Conservation (phyloP, 2,329 filamentous ascomycete species). For the Rugonectria rugulosa region DNA sequence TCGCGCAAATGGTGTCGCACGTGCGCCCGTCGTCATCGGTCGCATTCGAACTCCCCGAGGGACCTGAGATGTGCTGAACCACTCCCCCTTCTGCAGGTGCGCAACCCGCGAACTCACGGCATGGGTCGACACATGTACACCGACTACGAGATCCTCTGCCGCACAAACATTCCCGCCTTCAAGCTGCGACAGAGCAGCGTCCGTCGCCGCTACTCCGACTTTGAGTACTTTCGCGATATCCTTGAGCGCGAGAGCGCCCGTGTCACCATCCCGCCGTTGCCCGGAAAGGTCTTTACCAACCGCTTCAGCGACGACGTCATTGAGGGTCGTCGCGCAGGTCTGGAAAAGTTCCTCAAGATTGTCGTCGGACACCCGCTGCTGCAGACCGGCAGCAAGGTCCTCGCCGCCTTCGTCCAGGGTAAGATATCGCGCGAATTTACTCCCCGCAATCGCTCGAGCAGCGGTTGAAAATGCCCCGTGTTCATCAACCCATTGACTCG, state of each 20-base stretch:
- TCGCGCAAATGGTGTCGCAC: slow-evolving; percentile 14
- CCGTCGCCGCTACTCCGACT: slow-evolving; percentile 94
- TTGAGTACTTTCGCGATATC: slow-evolving; percentile 98
- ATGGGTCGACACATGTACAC: slow-evolving; percentile 97
- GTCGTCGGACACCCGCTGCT: slow-evolving; percentile 95
- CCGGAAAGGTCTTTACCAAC: slow-evolving; percentile 98
- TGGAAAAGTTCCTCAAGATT: slow-evolving; percentile 97
- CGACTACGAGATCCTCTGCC: slow-evolving; percentile 97
- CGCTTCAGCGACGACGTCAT: slow-evolving; percentile 98
- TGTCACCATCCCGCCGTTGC: slow-evolving; percentile 94
- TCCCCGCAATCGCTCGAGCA: background rate
- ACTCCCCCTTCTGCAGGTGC: slow-evolving; percentile 67
- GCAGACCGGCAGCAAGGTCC: slow-evolving; percentile 96
- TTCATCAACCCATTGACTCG: slow-evolving; percentile 3
- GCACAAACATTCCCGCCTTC: slow-evolving; percentile 98
- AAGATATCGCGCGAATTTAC: slow-evolving; percentile 31
- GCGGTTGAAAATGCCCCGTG: background rate
- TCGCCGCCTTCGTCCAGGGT: slow-evolving; percentile 98
- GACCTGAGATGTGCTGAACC: background rate
- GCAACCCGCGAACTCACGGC: slow-evolving; percentile 92
- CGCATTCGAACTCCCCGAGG: background rate
- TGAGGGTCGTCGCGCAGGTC: slow-evolving; percentile 86
- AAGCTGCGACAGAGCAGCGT: slow-evolving; percentile 91
- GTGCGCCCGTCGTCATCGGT: background rate
- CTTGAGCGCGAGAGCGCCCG: slow-evolving; percentile 93